Base-by-base conservation (phyloP, 1,284 basidiomycete species). In the Grifola frondosa region DNA sequence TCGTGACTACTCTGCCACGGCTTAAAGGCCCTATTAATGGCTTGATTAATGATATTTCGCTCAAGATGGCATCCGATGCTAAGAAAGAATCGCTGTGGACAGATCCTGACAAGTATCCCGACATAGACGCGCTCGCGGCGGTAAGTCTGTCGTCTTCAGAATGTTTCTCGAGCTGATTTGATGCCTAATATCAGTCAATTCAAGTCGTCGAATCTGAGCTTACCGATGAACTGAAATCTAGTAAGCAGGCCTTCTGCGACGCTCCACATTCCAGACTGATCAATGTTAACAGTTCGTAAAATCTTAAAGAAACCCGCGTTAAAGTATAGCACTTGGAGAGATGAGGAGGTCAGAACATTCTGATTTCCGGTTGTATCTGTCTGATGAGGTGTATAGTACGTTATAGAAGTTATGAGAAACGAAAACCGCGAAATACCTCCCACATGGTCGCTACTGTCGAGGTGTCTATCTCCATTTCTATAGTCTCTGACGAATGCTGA, bases 381-480 rank as follows among this genome's bases (percentile, higher is more conserved):
- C 25, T 43, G 16, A 42, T 19, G 33, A 7, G 8, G 7, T 19
- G 37, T 24, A 3, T 50, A 91, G 88, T 90, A 80, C 60, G 67
- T 93, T 2, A 70, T 95, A 11, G 88, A 94, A 63, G 70, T 97
- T 13, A 82, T 84, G 37, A 83, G 80, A 37, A 73, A 73, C 6
- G 89, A 91, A 34, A 81, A 84, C 11, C 78, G 79, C 49, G 56
- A 58, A 1, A 80, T 92, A 3, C 96, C 96, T 0, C 75, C 78
- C 6, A 76, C 78, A 44, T 99, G 95, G 94, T 70, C 81, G 34
- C 70, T 88, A 28, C 73, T 94, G 37, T 90, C 83, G 26, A 82
- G 80, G 88, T 89, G 56, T 48, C 29, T 40, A 17, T 24, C 29
- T 33, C 24, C 20, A 17, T 40, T 16, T 16, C 22, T 37, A n/a